Base-by-base conservation (phyloP, 805 yeast species). In the Lachancea mirantina region DNA sequence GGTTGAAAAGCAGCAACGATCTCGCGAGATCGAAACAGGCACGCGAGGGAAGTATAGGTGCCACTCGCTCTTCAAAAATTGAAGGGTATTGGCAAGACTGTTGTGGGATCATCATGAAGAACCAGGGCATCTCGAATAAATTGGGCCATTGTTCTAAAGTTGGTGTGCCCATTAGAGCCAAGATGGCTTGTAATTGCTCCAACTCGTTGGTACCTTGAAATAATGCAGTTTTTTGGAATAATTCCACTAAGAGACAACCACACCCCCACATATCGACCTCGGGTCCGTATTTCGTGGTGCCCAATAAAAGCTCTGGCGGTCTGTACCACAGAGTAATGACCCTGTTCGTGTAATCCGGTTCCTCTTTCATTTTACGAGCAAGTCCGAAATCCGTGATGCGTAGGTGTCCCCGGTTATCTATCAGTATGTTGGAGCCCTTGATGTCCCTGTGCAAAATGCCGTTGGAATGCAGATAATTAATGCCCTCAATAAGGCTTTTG, bases 251-350 rank as follows among this genome's bases (percentile, higher is more conserved):
- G 16, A 92, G 64, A 61, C 97, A 92, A 2, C 98, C 98, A 40
- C 85, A 78, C 0, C 97, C 96, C 98, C 98, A 92, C 45, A 85
- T 77, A 52, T 92, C 98, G 7, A 92, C 92, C 47, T 84, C 95
- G 24, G 85, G 62, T 0, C 88, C 92, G 58, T 92, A 92, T 38
- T 77, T 78, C 0, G 97, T 88, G 0, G 95, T 77, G 1, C 98
- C 98, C 37, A 92, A 59, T 23, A 92, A 62, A 19, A 92, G 67
- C 56, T 89, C 98, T 0, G 97, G 97, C 1, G 98, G 98, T 38
- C 98, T 71, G 56, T 92, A 89, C 98, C 98, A 92, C 23, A 92
- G 64, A 0, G 98, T 92, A 34, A 92, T 92, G 24, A 92, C 97
- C 35, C 98, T 64, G 55, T 92, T 92, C 2, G 98, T 89, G 58